Evolutionary conservation across 2,329 filamentous ascomycete genomes (phyloP).

Genomic region (Lojkania enalia): DNA sequence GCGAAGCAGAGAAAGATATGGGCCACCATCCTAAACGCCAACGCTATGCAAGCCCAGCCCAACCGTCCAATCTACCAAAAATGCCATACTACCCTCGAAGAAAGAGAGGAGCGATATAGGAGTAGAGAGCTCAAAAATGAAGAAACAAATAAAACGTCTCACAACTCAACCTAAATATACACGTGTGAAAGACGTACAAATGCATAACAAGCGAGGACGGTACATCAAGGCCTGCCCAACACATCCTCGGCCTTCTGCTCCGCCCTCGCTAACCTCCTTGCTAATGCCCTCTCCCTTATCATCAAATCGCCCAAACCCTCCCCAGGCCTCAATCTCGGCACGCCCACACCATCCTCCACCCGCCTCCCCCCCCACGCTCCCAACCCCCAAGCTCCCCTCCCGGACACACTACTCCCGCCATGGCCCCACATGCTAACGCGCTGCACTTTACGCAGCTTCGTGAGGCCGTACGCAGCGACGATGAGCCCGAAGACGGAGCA

Average conservation of each 20-base stretch:
- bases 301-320: conserved; percentile 30
- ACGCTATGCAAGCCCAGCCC: conserved; percentile 15
- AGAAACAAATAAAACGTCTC: conserved; percentile 6
- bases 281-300: conserved; percentile 30
- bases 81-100: conserved; percentile 2
- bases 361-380: conserved; percentile 35
- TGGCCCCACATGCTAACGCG: conserved; percentile 81
- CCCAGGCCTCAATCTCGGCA: conserved; percentile 16
- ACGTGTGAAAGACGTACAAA: too few species aligned
- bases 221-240: conserved; percentile 7
- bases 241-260: conserved; percentile 30
- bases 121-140: conserved; percentile 23
- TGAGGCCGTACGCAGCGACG: conserved; percentile 81
- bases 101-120: conserved; percentile 22
- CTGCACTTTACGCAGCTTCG: conserved; percentile 82
- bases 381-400: conserved; percentile 21
- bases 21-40: conserved; percentile 14
- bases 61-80: conserved; percentile 4
- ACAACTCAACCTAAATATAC: too few species aligned
- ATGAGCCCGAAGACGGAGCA: conserved; percentile 74
- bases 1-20: too few species aligned
- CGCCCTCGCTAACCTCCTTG: conserved; percentile 31
- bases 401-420: conserved; percentile 3
- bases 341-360: conserved; percentile 23
- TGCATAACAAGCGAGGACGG: not conserved